Conservation (phyloP, 768 basidiomycete genomes). For the Agrocybe praecox region DNA sequence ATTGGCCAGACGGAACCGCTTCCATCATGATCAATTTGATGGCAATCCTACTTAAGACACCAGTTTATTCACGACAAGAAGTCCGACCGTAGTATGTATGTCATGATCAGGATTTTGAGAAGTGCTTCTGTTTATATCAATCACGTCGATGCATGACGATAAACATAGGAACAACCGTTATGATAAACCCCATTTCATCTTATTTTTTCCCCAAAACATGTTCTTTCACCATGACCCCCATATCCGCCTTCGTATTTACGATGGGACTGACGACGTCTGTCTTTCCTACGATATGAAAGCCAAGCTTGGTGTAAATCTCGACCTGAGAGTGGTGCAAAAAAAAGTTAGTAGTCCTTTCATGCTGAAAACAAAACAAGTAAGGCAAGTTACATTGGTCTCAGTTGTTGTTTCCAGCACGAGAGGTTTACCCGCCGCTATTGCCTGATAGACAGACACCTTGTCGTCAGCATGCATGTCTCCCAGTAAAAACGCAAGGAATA, state of each 20-base stretch:
- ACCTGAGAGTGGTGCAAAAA: too few species aligned
- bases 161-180: neutral
- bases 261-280: constrained; percentile 17
- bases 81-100: neutral
- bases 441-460: constrained; percentile 15
- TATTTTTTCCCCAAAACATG: neutral
- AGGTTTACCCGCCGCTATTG: constrained; percentile 14
- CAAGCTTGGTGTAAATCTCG: constrained; percentile 18
- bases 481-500: neutral
- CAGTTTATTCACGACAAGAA: neutral
- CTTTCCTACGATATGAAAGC: constrained; percentile 20
- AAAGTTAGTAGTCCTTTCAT: too few species aligned
- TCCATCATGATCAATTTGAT: neutral
- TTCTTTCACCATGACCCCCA: constrained; percentile 23
- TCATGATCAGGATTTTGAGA: neutral
- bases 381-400: constrained; percentile 29
- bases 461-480: neutral
- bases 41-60: neutral
- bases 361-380: too few species aligned
- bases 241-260: constrained; percentile 11
- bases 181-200: too few species aligned
- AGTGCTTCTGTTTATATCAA: neutral
- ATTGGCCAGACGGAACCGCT: neutral
- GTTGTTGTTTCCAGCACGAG: constrained; percentile 29
- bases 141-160: neutral